These are phyloP conservation scores for Penicillium waksmanii DNA, from an alignment of 495 filamentous ascomycete species.

Conservation along the genomic window DNA sequence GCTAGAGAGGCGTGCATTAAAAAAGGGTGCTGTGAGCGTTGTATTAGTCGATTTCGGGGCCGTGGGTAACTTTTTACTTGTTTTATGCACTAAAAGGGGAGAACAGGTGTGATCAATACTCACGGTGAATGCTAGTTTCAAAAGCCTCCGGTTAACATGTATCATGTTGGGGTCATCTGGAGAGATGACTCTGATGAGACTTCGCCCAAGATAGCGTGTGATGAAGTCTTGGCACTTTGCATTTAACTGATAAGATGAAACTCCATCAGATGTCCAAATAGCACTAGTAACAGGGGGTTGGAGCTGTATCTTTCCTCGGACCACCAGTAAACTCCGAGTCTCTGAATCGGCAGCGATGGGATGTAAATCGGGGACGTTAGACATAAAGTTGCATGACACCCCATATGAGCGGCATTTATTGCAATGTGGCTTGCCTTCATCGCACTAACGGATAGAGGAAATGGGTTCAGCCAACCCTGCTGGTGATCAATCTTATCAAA, in stretches of 20 bases:
- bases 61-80: neutral
- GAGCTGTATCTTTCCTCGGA: constrained; percentile 21
- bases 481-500: constrained; percentile 8
- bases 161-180: constrained; percentile 40
- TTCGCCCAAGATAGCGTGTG: constrained; percentile 41
- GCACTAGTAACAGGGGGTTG: constrained; percentile 31
- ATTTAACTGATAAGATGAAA: constrained; percentile 37
- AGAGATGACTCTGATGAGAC: constrained; percentile 35
- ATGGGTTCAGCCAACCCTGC: constrained; percentile 14
- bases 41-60: constrained; percentile 23
- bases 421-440: constrained; percentile 49
- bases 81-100: neutral
- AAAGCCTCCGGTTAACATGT: constrained; percentile 41
- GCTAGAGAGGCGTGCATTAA: constrained; percentile 53
- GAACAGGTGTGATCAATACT: constrained; percentile 13
- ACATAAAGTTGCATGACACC: constrained; percentile 47
- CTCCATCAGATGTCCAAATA: constrained; percentile 36
- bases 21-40: constrained; percentile 40
- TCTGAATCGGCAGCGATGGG: constrained; percentile 29
- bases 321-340: constrained; percentile 19
- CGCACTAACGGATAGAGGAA: constrained; percentile 36
- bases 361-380: constrained; percentile 44
- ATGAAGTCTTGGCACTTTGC: constrained; percentile 43
- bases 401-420: constrained; percentile 47
- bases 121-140: constrained; percentile 41